These are phyloP conservation scores for Endogone sp. DNA, from an alignment of 192 early-diverging fungal genomes.

Conservation along the genomic window DNA sequence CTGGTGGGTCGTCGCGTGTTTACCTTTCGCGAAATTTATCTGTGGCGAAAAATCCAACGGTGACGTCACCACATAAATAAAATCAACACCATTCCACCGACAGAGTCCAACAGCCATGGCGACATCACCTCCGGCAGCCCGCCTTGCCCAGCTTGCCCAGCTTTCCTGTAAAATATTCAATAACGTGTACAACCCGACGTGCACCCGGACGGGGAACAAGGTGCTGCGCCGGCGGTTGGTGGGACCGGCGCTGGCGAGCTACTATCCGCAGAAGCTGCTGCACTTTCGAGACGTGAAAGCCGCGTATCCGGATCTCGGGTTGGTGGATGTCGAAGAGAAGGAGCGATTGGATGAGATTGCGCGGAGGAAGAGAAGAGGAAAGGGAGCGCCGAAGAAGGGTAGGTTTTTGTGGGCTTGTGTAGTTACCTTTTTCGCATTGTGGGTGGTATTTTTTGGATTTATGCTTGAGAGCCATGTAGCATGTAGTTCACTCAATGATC, in stretches of 20 bases:
- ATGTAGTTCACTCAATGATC: no score
- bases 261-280: slow-evolving; percentile 59
- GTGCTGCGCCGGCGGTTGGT: slow-evolving; percentile 63
- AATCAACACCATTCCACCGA: no score
- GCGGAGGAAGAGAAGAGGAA: slow-evolving; percentile 65
- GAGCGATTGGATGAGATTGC: slow-evolving; percentile 64
- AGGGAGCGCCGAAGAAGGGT: slow-evolving; percentile 78
- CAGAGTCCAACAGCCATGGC: no score
- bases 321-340: slow-evolving; percentile 59
- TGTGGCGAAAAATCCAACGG: background rate
- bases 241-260: slow-evolving; percentile 61
- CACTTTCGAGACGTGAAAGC: slow-evolving; percentile 46
- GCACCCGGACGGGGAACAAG: slow-evolving; percentile 65
- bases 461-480: no score
- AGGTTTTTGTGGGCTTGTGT: background rate
- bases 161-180: slow-evolving; percentile 62
- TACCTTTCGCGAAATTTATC: background rate
- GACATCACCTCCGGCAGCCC: no score
- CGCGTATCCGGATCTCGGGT: slow-evolving; percentile 44
- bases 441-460: no score
- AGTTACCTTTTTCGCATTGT: background rate
- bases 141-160: slow-evolving; percentile 56
- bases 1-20: background rate
- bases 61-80: background rate
- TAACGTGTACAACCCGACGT: slow-evolving; percentile 66